Evolutionary conservation across 371 early-diverging fungal genomes (phyloP), one percentile per base, ranked within the genome.

Genomic region (Mortierella sp.): DNA sequence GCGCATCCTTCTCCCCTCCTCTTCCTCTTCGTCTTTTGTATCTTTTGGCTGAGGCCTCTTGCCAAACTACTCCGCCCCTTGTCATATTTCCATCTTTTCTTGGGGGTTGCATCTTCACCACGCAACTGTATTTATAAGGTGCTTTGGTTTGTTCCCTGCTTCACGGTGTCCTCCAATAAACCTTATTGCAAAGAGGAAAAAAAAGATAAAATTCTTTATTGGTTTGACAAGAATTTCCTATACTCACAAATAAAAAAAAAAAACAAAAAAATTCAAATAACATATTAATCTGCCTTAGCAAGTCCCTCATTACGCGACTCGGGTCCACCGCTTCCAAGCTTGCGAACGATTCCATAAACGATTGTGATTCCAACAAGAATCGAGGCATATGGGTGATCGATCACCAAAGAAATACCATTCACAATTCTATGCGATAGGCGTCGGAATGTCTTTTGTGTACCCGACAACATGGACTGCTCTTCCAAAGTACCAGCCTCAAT

Each of bases 391-490:
- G 78, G 78, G 47, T 78, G 78, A 30, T 55, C 22, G 0, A 49
- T 63, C 3, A 78, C 63, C 5, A 68, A 32, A 4, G 62, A 59
- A 59, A 73, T 60, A 22, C 61, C 78, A 10, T 58, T 28, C 64
- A 57, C 47, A 43, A 62, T 61, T 22, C 62, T 66, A 3, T 22
- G 39, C 11, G 74, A 70, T 20, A 79, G 9, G 10, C 47, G 49
- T 26, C 68, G 45, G 51, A 79, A 70, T 8, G 65, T 49, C 40
- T 52, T 67, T 35, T 79, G 75, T 3, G 64, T n/a, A 51, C 59
- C 60, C 30, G 74, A 68, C 14, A 79, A 58, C 64, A 70, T 79
- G 4, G 75, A 79, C 62, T 71, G 66, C 43, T 70, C 68, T 20
- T 37, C 45, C 71, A 79, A 43, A 10, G 12, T 26, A 6, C 75